Base-by-base conservation (phyloP, 192 early-diverging fungal genomes). In the Paraglomus occultum region DNA sequence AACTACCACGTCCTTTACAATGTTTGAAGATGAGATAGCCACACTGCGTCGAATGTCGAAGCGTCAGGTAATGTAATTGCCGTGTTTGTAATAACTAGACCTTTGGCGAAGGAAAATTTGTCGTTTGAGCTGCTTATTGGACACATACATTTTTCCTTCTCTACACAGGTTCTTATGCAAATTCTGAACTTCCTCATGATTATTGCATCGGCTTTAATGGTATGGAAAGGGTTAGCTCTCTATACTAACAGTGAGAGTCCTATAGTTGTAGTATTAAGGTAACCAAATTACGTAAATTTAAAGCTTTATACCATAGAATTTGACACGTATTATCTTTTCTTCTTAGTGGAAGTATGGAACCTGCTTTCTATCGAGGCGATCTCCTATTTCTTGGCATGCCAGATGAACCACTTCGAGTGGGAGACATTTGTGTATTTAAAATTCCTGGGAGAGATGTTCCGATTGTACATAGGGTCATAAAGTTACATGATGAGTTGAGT, bases 381-480 rank as follows among this genome's bases (percentile, higher is more conserved):
- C 85, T 98, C 49, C 80, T 99, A 45, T 93, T 97, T 60, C 80
- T 99, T 44, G 80, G 86, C 68, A 87, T 92, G 71, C 85, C 86
- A 17, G 81, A 80, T 43, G 82, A 82, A 11, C 90, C 94, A 18
- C 82, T 96, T 18, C 77, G 85, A 22, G 87, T 95, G 17, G 96
- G 96, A 71, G 95, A 99, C 72, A 96, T 99, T 71, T 88, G 87
- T 73, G 95, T 99, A 8, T 97, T 90, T 84, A 97, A 97, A 74
- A 77, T 98, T 55, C 80, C 88, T 12, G 92, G 89, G 64, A 89
- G 90, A 73, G 85, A 87, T 44, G 90, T 99, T 60, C 97, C 97
- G 5, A 99, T 99, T 76, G 95, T 99, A 38, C 97, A 99, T 78
- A 87, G 97, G 53, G 92, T 97, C 14, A 84, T 98, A 67, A 91